phyloP scores from a whole-genome alignment of 2,329 filamentous ascomycete genomes.

The Colletotrichum sansevieriae region DNA sequence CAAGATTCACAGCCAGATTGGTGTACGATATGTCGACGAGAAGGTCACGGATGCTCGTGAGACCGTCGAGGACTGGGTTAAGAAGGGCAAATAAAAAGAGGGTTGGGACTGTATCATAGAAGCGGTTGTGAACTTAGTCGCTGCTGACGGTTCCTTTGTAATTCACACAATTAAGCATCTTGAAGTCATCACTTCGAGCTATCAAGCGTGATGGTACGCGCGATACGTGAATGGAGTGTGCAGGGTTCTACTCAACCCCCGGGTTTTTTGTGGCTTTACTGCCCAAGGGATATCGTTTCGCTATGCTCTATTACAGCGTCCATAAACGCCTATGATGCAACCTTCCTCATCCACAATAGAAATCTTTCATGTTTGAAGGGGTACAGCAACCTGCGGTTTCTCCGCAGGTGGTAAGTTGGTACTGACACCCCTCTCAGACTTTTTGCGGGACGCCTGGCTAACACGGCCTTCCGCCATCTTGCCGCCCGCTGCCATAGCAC shows the following conservation, averaged over 20 bases:
- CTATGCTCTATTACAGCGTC: conserved; percentile 31
- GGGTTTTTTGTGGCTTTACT: not conserved
- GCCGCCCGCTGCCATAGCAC: conserved; percentile 63
- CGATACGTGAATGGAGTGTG: not conserved
- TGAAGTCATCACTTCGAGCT: conserved; percentile 4
- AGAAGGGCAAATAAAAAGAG: conserved; percentile 80
- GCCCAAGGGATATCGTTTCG: conserved; percentile 25
- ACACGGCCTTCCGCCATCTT: conserved; percentile 54
- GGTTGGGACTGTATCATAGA: conserved; percentile 42
- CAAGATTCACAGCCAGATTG: conserved; percentile 79
- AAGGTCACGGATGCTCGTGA: conserved; percentile 83
- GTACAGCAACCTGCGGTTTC: conserved; percentile 45
- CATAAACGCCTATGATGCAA: conserved; percentile 40
- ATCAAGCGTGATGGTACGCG: not conserved
- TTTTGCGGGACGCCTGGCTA: conserved; percentile 28
- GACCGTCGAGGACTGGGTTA: conserved; percentile 88
- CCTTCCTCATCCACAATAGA: not conserved
- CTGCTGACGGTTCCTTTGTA: conserved; percentile 41
- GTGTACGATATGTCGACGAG: conserved; percentile 80
- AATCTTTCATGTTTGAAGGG: conserved; percentile 35
- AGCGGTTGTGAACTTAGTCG: conserved; percentile 41
- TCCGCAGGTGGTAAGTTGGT: not conserved
- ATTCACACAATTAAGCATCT: conserved; percentile 34
- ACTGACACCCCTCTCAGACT: conserved; percentile 52
- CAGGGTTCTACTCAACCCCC: conserved; percentile 21